Evolutionary conservation across 257 asterid genomes (phyloP), one percentile per base, ranked within the genome.

Genomic region (Solanum gandarillasii): DNA sequence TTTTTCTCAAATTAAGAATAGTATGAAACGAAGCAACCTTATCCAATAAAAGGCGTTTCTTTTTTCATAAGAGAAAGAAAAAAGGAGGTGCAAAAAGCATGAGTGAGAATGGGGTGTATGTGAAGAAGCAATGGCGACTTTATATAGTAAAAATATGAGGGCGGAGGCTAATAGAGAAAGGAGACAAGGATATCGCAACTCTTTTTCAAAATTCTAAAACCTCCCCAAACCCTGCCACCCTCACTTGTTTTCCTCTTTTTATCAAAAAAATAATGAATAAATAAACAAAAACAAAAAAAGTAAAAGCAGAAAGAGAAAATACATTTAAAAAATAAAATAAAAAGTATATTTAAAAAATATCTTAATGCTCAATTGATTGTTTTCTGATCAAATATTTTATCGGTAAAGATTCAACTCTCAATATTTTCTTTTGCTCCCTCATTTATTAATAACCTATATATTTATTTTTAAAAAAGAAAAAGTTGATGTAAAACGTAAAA

Each of bases 71-170:
- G 46, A 38, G 84, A 32, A 9, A 14, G 7, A 36, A 52, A 86
- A 23, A 76, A 68, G 83, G 83, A 39, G n/a, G 39, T 82, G 60
- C 52, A 31, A 68, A 9, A 25, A 9, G 83, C 25, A 79, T 41
- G 84, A 41, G 48, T 41, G 13, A 13, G 25, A 72, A 4, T 71
- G 81, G 12, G 34, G 36, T 71, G 76, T 13, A 71, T 46, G 60
- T 25, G 34, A 86, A 87, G 68, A 84, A 87, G 90, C 87, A 90
- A 87, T 90, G 95, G 95, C 93, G 93, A 94, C 93, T 93, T 90
- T 93, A 88, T 88, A 88, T 74, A 75, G 79, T 73, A 79, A 13
- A 79, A 79, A 43, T 79, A 79, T 52, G 91, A 76, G 62, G 88
- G 73, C 16, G 83, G 87, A 76, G 88, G 90, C 41, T 23, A 58